These are phyloP conservation scores for Pythium rhizo-oryzae DNA, from an alignment of 352 stramenopile genomes.

Conservation along the genomic window DNA sequence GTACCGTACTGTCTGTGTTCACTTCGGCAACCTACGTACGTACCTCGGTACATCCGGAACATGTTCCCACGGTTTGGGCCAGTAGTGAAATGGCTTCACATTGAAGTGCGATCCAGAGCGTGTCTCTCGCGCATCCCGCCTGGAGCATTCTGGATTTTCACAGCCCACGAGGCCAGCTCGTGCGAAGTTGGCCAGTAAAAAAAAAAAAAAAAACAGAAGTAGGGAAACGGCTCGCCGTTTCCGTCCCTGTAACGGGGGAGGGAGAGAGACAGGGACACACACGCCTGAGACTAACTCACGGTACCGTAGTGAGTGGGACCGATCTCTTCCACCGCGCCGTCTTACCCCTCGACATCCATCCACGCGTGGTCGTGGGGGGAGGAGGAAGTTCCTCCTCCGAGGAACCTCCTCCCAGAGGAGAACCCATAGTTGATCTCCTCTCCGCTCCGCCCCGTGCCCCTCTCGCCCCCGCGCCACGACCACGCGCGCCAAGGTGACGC, in stretches of 20 bases:
- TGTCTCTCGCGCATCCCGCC: not conserved
- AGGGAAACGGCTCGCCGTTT: not conserved
- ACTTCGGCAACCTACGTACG: not conserved
- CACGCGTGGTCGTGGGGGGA: not conserved
- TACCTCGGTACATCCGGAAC: not conserved
- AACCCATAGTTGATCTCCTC: too few species aligned
- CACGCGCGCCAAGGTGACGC: not conserved
- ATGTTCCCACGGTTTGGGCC: too few species aligned
- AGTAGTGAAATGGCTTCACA: not conserved
- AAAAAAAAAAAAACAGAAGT: constrained; percentile 17
- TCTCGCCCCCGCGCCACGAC: not conserved
- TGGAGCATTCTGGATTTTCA: too few species aligned
- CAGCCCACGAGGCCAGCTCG: not conserved
- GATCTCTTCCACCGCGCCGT: not conserved
- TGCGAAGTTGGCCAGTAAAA: not conserved
- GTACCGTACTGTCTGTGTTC: not conserved
- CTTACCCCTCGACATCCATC: not conserved
- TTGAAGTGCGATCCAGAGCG: not conserved
- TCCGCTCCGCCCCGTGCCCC: not conserved
- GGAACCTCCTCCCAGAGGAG: too few species aligned
- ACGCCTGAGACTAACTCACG: not conserved
- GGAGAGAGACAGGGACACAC: not conserved
- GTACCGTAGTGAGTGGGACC: too few species aligned
- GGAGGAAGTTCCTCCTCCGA: too few species aligned
- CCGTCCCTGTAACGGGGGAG: too few species aligned